A percentile compares a stretch with the other conserved stretches of the same genome.
These are phyloP conservation scores for Monilinia fructicola DNA, from an alignment of 2,329 filamentous ascomycete genomes.

Conservation along the genomic window DNA sequence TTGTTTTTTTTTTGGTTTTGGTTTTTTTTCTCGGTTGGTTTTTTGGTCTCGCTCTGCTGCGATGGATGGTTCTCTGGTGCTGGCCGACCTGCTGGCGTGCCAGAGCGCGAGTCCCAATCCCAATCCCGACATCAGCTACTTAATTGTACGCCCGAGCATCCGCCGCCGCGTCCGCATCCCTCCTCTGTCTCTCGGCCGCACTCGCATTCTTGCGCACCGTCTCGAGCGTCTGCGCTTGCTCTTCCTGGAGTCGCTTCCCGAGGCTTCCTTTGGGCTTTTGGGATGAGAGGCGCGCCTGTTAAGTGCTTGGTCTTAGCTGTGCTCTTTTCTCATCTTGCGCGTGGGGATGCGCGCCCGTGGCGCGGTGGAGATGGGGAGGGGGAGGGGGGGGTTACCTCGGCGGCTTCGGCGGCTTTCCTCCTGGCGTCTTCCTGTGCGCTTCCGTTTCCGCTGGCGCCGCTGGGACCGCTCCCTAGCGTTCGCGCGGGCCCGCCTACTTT, in stretches of 20 bases:
- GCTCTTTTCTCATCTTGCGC: background rate
- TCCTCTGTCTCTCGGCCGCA: conserved; percentile 55
- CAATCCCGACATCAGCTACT: too few relatives aligned
- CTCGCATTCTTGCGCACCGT: conserved; percentile 69
- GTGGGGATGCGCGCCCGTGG: background rate
- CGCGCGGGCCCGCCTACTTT: conserved; percentile 58
- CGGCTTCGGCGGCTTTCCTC: conserved; percentile 73
- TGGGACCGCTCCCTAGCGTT: conserved; percentile 59
- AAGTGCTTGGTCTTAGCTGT: background rate
- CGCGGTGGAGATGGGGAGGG: too few relatives aligned
- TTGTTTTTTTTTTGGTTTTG: too few relatives aligned
- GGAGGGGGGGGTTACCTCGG: conserved; percentile 50
- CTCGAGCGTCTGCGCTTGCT: conserved; percentile 70
- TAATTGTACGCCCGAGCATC: conserved; percentile 59
- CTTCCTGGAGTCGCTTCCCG: conserved; percentile 66
- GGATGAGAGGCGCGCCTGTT: background rate
- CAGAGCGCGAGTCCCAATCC: too few relatives aligned
- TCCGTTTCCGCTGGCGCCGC: conserved; percentile 43
- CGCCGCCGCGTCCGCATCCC: conserved; percentile 66
- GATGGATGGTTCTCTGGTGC: too few relatives aligned
- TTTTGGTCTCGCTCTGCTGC: too few relatives aligned
- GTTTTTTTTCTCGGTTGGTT: too few relatives aligned
- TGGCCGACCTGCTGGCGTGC: too few relatives aligned
- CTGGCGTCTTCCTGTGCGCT: conserved; percentile 48
- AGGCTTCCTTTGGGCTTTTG: conserved; percentile 48